Base-by-base conservation (phyloP, 352 stramenopile genomes). In the Phytophthora nicotianae region DNA sequence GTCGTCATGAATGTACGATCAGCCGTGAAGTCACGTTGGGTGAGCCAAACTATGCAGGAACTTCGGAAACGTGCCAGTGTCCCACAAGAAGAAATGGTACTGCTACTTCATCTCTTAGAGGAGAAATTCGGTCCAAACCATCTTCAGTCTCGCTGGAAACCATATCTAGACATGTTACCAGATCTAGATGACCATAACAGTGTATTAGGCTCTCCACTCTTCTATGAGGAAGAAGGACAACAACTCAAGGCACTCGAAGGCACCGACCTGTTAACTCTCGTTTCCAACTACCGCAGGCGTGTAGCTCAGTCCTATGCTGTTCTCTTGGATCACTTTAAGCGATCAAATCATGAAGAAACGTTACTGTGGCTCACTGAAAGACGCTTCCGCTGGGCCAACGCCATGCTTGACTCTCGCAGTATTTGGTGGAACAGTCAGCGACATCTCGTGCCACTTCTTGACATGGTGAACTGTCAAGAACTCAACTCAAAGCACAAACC, bases 401-500 rank as follows among this genome's bases (percentile, higher is more conserved):
- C 83, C 9, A 91, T 97, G 16, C 72, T 98, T 11, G 93, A 98
- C 67, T 96, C 82, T 10, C 83, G 95, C 29, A 91, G 77, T 47
- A 98, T 98, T 73, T 98, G 94, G 94, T 98, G 94, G 94, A 65
- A 70, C 5, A 81, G 89, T 3, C 66, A 93, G 43, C 80, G 91
- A 11, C 91, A 98, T 41, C 75, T 98, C 10, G 91, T 98, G 27
- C 96, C 96, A 0, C 72, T 98, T 63, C 79, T 98, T 6, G 96
- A 98, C 66, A 91, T 98, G 78, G 86, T 98, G 33, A 98, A 98
- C 74, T 97, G 90, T 60, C 52, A 75, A 17, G 77, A 88, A 43
- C 65, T 82, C 21, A 55, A 70, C 3, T 49, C 52, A 0, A 54
- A 74, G 5, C 81, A 91, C 47, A 53, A 55, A 19, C 74, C 74